Evolutionary conservation across 352 stramenopile genomes (phyloP), one percentile per base, ranked within the genome.

Genomic region (Phytophthora hibernalis): DNA sequence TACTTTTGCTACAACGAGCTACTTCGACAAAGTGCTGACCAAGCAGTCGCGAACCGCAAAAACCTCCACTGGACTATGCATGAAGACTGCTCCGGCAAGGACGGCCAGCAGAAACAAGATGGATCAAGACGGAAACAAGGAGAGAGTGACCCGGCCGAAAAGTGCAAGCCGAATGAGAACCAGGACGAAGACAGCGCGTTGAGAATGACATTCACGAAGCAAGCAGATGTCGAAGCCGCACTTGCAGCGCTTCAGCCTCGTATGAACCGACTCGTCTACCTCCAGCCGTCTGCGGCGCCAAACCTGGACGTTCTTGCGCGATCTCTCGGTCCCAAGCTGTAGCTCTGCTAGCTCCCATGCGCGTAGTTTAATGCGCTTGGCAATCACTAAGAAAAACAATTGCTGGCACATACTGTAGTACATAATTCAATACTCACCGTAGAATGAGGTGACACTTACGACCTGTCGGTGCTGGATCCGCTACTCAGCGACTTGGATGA

Each of bases 401-500:
- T 47, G 6, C 26, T 31, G 9, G 2, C 2, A 7, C 26, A 31
- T 31, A n/a, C n/a, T n/a, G n/a, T n/a, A n/a, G n/a, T n/a, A 7
- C 26, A 31, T 7, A 31, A 31, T 31, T 31, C 2, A 31, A 31
- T 31, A 31, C 5, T 31, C 26, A 7, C 5, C 26, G 26, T 31
- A 54, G 42, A 60, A 37, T 40, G 21, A 30, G 42, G 9, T 37
- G n/a, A 18, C 16, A 3, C 8, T 65, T 37, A 71, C 5, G 55
- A 69, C 30, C 57, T 73, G 44, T 73, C 77, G 50, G 72, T 83
- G 67, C 76, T 82, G 48, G 79, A 75, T 49, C 70, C 78, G 43
- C 66, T 79, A 65, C 74, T 79, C 18, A 74, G 20, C 12, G 70
- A 82, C 57, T 81, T 82, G 70, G 83, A 85, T 2, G 83, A 89